phyloP scores from a whole-genome alignment of 805 yeast genomes.

The Hanseniaspora meyeri region DNA sequence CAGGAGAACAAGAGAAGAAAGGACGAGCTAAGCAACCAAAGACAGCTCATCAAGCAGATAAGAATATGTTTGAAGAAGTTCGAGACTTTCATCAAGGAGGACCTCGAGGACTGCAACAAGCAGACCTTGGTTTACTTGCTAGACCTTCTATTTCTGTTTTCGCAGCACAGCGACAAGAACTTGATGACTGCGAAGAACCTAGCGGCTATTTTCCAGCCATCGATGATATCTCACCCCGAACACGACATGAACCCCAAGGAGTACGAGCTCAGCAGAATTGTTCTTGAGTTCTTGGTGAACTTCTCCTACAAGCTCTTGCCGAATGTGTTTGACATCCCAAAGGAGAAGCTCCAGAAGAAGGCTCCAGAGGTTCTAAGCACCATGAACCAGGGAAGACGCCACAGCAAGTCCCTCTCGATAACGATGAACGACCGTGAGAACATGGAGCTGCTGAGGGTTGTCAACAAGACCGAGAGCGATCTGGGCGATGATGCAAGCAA shows the following conservation, averaged over 20 bases:
- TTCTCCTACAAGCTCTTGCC: slow-evolving; percentile 72
- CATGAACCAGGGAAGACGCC: slow-evolving; percentile 7
- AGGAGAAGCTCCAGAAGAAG: slow-evolving; percentile 3
- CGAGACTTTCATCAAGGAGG: slow-evolving; percentile 49
- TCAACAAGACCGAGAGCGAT: slow-evolving; percentile 15
- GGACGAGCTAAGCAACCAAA: slow-evolving; percentile 36
- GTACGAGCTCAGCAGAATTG: slow-evolving; percentile 73
- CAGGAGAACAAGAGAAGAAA: slow-evolving; percentile 28
- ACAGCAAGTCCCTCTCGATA: slow-evolving; percentile 13
- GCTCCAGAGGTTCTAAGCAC: neutral
- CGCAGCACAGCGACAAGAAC: slow-evolving; percentile 62
- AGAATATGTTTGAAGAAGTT: slow-evolving; percentile 60
- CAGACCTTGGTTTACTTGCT: slow-evolving; percentile 76
- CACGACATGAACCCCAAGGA: slow-evolving; percentile 91
- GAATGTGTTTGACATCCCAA: slow-evolving; percentile 28
- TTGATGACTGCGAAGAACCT: slow-evolving; percentile 86
- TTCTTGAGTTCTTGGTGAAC: slow-evolving; percentile 77
- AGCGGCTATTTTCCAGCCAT: slow-evolving; percentile 94
- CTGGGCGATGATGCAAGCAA: slow-evolving; percentile 12
- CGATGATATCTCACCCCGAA: slow-evolving; percentile 81
- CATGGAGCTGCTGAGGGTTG: slow-evolving; percentile 12
- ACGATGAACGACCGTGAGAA: slow-evolving; percentile 11
- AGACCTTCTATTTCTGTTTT: slow-evolving; percentile 76
- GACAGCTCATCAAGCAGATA: slow-evolving; percentile 50
- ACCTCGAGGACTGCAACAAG: slow-evolving; percentile 59